Percentiles rank a stretch among this genome's conserved stretches.
Conservation (phyloP, 2,329 filamentous ascomycete genomes). For the Aureobasidium sp. region DNA sequence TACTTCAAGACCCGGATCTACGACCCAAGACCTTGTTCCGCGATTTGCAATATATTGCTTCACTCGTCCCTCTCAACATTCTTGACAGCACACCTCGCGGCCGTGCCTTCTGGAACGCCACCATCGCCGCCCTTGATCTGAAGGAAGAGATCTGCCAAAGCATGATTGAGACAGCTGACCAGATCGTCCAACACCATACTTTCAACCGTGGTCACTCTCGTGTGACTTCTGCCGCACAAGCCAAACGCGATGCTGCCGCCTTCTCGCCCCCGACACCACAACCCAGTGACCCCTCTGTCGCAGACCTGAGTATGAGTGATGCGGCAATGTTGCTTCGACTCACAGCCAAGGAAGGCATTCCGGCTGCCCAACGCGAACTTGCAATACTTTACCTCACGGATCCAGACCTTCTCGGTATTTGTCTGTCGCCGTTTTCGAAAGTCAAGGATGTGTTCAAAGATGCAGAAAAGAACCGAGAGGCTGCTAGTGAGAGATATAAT, state of each 20-base stretch:
- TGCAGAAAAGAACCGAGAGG: constrained; percentile 64
- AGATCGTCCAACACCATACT: constrained; percentile 62
- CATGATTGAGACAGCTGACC: constrained; percentile 69
- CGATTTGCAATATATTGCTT: constrained; percentile 50
- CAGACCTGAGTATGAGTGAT: constrained; percentile 66
- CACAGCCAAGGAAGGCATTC: constrained; percentile 84
- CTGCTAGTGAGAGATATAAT: constrained; percentile 63
- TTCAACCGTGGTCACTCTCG: constrained; percentile 47
- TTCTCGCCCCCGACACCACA: constrained; percentile 19
- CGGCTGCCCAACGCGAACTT: constrained; percentile 84
- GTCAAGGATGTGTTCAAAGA: constrained; percentile 80
- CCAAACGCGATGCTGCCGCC: constrained; percentile 29
- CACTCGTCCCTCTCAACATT: constrained; percentile 51
- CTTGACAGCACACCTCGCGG: constrained; percentile 51
- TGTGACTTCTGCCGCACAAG: constrained; percentile 27
- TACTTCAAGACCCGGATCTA: constrained; percentile 40
- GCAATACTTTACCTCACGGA: constrained; percentile 90
- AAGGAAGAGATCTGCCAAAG: constrained; percentile 83
- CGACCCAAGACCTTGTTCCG: constrained; percentile 43
- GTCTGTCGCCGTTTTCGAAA: constrained; percentile 75
- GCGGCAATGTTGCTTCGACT: constrained; percentile 87
- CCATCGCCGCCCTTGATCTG: constrained; percentile 76
- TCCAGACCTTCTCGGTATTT: constrained; percentile 72
- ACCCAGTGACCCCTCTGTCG: constrained; percentile 32
- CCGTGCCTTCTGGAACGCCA: constrained; percentile 86